These are phyloP conservation scores for Lactarius akahatsu DNA, from an alignment of 768 basidiomycete species.

Conservation along the genomic window DNA sequence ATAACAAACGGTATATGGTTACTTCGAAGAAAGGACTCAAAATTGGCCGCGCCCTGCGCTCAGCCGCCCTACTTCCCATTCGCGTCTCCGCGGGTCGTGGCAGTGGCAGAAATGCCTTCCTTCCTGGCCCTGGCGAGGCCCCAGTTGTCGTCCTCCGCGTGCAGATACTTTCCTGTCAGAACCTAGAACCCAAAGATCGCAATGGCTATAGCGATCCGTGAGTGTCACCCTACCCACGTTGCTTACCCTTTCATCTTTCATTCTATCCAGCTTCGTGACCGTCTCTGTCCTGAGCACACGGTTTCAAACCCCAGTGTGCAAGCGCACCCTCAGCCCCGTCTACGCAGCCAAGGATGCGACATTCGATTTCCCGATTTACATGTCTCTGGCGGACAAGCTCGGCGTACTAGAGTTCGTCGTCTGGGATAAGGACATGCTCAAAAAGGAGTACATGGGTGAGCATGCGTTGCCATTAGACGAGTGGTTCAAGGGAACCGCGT, in stretches of 20 bases:
- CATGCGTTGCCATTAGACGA: constrained; percentile 71
- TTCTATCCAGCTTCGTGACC: constrained; percentile 58
- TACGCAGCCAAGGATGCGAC: constrained; percentile 72
- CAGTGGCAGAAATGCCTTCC: constrained; percentile 39
- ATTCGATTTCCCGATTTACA: constrained; percentile 85
- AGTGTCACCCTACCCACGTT: constrained; percentile 35
- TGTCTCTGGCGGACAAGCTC: constrained; percentile 68
- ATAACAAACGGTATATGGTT: background rate
- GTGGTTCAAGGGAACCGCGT: constrained; percentile 64
- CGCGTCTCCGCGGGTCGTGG: constrained; percentile 46
- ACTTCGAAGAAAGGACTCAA: constrained; percentile 45
- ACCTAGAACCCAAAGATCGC: constrained; percentile 62
- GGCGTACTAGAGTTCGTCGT: constrained; percentile 81
- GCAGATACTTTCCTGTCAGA: constrained; percentile 63
- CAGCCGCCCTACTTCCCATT: constrained; percentile 54
- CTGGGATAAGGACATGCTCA: constrained; percentile 91
- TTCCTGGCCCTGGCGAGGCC: constrained; percentile 57
- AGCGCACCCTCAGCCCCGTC: constrained; percentile 66
- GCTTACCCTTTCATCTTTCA: constrained; percentile 2
- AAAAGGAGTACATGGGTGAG: constrained; percentile 95
- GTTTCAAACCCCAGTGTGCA: constrained; percentile 72
- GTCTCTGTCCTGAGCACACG: constrained; percentile 58
- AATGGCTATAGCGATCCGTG: constrained; percentile 78
- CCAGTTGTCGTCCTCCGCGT: constrained; percentile 67
- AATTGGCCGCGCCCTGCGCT: constrained; percentile 59